Evolutionary conservation across 768 basidiomycete species (phyloP).

Genomic region (Mycena floridula): DNA sequence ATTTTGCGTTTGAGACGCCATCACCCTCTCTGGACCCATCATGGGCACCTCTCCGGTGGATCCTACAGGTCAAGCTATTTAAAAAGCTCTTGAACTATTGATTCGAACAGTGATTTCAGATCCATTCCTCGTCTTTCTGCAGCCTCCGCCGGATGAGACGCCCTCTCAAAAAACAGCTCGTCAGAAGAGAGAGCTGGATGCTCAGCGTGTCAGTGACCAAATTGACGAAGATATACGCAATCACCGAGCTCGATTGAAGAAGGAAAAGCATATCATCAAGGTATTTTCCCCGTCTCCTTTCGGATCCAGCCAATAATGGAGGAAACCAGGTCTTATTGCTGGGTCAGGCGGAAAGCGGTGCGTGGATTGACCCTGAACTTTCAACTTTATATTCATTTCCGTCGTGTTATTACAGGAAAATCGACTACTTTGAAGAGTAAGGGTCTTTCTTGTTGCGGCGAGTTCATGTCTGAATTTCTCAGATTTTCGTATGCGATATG

Average conservation of each 20-base stretch:
- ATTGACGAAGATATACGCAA: constrained; percentile 57
- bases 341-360: constrained; percentile 65
- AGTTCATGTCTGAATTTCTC: constrained; percentile 3
- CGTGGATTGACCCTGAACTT: constrained; percentile 16
- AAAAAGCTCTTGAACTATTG: no score
- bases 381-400: constrained; percentile 1
- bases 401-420: constrained; percentile 41
- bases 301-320: no score
- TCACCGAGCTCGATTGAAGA: constrained; percentile 37
- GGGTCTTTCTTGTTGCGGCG: not conserved
- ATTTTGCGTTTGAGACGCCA: no score
- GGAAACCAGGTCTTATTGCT: constrained; percentile 56
- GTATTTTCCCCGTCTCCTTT: no score
- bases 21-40: no score
- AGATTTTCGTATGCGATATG: constrained; percentile 75
- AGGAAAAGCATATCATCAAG: constrained; percentile 43
- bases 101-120: no score
- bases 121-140: constrained; percentile 37
- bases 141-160: constrained; percentile 46
- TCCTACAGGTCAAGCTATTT: no score
- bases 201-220: constrained; percentile 42
- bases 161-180: constrained; percentile 43
- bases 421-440: constrained; percentile 67
- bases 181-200: constrained; percentile 39
- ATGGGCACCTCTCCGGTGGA: no score